Evolutionary conservation across 495 filamentous ascomycete genomes (phyloP), one percentile per base, ranked within the genome.

Genomic region (Xylaria curta): DNA sequence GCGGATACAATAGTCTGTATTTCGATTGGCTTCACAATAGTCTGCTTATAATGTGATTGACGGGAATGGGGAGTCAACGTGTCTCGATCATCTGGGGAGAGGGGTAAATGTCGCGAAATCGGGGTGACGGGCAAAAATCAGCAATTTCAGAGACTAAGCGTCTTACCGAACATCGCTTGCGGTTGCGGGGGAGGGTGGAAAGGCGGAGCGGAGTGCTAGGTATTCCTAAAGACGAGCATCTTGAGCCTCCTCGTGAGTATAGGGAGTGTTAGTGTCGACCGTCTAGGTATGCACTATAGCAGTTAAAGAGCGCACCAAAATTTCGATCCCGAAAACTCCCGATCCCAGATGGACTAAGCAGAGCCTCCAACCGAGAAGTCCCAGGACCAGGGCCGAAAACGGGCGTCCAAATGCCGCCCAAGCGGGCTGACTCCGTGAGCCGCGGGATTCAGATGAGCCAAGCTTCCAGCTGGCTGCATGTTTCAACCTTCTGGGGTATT

Each of bases 401-500:
- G 65, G 65, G 65, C 49, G 49, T 67, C 8, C 65, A 67, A 56
- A 54, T 67, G 65, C 65, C 65, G 49, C 65, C 65, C 12, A 56
- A 68, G 21, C 53, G 53, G 51, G 66, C 51, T 68, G 66, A 68
- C 53, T 68, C 66, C 66, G 66, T 42, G 66, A 68, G 53, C 66
- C 66, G 66, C 66, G 53, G 51, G 59, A 59, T 47, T 33, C 31
- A 46, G 38, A 68, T n/a, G 28, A 47, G 66, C 66, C 53, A 68
- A 58, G 51, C 51, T 44, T 46, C 51, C 33, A 44, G 64, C 53
- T 59, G 21, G 49, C 66, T 68, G 53, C 66, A 68, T 47, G 38
- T 59, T 47, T 59, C 66, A 46, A 47, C 38, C 38, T n/a, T 46
- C 40, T 21, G 15, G 21, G 40, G 66, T 46, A 28, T 59, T 68